Base-by-base conservation (phyloP, 139 green algal species). In the Micractinium conductrix region DNA sequence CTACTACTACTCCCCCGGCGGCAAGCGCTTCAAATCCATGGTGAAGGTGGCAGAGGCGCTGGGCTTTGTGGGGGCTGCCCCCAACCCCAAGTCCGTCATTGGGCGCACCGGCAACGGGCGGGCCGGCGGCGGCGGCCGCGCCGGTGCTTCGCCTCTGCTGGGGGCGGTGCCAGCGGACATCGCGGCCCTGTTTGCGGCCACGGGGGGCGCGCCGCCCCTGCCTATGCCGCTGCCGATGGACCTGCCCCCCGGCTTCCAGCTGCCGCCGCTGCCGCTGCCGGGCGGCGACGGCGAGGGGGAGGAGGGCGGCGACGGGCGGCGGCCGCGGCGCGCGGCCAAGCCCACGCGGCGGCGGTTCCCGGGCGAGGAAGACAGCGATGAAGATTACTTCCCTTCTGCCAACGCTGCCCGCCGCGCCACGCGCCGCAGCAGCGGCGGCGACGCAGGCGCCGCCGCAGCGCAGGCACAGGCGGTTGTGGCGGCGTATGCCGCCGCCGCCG, bases 1-100 rank as follows among this genome's bases (percentile, higher is more conserved):
- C 5, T 88, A 86, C 55, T 88, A 88, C 85, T 88, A 86, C 50
- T 44, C 28, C 6, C 85, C 85, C 26, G 19, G 21, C n/a, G 85
- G 85, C 48, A 79, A 84, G 74, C 80, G 85, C 19, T 79, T 50
- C 80, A 88, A 88, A 43, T 83, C 68, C 0, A 88, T 88, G 85
- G 74, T 88, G 44, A 84, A 84, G 63, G 85, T 83, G 42, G 78
- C 78, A 0, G 78, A 83, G 19, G 78, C 83, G 70, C 55, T 87
- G 58, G 70, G 72, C 78, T 82, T 80, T 62, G 58, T 58, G 28
- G 78, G 83, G 1, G 24, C 22, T 9, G 50, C 44, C 0, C 63
- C 62, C 43, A 75, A 63, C 60, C 58, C 40, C 42, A 74, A 74
- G n/a, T 40, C n/a, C 16, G 50, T 68, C 8, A n/a, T n/a, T n/a